Evolutionary conservation across 1,139 yeast genomes (phyloP).

Genomic region (Pichia sp.): DNA sequence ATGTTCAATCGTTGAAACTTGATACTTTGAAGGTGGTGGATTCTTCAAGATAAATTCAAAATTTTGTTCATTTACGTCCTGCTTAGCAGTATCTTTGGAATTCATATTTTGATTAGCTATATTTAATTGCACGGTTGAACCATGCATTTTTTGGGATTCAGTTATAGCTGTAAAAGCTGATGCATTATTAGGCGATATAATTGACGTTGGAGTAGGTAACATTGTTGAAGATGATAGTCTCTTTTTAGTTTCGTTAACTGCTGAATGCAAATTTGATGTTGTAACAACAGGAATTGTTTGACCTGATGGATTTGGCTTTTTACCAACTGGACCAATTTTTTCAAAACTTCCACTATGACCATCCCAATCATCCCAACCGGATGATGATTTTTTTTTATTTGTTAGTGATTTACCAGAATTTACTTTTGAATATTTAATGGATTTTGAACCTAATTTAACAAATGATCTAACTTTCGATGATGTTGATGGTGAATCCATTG

Average conservation of each 20-base stretch:
- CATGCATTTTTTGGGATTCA: not conserved
- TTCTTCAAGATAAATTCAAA: slow-evolving; percentile 1
- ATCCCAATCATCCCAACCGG: slow-evolving; percentile 14
- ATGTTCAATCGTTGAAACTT: too few species aligned
- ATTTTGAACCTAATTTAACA: slow-evolving; percentile 13
- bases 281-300: slow-evolving; percentile 29
- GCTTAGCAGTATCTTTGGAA: not conserved
- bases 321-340: slow-evolving; percentile 30
- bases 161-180: not conserved
- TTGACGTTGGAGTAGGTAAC: too few species aligned
- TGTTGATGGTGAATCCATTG: not conserved
- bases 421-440: slow-evolving; percentile 8
- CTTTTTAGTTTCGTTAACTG: slow-evolving; percentile 8
- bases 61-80: not conserved
- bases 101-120: not conserved
- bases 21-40: not conserved
- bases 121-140: too few species aligned
- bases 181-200: too few species aligned
- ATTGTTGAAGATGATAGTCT: not conserved
- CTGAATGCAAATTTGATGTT: slow-evolving; percentile 24
- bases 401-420: slow-evolving; percentile 2
- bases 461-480: slow-evolving; percentile 9
- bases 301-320: slow-evolving; percentile 28
- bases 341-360: slow-evolving; percentile 24
- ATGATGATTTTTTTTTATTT: slow-evolving; percentile 3